phyloP scores from a whole-genome alignment of 371 early-diverging fungal genomes.

The Funneliformis caledonium region DNA sequence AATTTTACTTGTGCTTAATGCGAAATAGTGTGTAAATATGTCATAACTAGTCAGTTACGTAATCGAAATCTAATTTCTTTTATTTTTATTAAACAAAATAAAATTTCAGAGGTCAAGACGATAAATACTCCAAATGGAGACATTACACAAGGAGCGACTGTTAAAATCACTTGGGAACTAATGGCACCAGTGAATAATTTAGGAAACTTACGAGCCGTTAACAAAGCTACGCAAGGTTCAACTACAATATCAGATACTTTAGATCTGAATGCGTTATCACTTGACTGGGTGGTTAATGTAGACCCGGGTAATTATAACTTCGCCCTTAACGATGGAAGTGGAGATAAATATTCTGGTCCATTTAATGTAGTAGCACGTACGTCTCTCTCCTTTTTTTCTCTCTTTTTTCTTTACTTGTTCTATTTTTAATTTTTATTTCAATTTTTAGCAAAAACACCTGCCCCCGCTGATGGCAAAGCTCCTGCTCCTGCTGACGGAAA shows the following conservation, averaged over 20 bases:
- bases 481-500: too few species aligned
- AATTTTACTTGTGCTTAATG: too few species aligned
- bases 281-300: neutral
- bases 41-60: too few species aligned
- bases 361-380: neutral
- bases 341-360: neutral
- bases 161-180: neutral
- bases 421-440: too few species aligned
- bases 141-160: neutral
- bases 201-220: neutral
- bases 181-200: neutral
- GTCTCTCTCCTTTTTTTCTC: neutral
- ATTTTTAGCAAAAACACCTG: too few species aligned
- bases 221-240: neutral
- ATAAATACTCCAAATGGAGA: neutral
- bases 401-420: too few species aligned
- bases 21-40: too few species aligned
- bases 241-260: neutral
- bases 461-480: too few species aligned
- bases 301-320: neutral
- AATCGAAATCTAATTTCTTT: too few species aligned
- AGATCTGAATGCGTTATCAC: neutral
- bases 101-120: neutral
- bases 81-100: too few species aligned
- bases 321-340: conserved; percentile 18